phyloP scores from a whole-genome alignment of 2,329 filamentous ascomycete species.

The Pezicula neosporulosa region DNA sequence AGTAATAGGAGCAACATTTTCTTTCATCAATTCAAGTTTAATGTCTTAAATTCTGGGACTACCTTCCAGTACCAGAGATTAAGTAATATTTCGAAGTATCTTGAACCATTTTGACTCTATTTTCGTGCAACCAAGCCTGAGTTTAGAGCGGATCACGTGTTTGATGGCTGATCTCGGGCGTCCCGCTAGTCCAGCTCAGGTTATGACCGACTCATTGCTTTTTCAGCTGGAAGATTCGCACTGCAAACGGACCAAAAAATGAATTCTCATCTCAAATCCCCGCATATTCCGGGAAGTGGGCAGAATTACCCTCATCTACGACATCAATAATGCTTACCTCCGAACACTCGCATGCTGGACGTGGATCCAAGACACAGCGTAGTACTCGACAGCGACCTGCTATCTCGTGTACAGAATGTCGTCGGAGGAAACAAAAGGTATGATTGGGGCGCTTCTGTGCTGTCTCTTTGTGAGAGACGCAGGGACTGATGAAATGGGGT shows the following conservation, averaged over 20 bases:
- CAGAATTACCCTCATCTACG: background rate
- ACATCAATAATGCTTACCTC: constrained; percentile 10
- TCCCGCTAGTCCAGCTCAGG: background rate
- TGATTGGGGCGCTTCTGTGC: background rate
- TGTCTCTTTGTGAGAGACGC: background rate
- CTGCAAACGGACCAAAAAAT: background rate
- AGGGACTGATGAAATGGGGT: constrained; percentile 5
- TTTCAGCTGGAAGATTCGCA: background rate
- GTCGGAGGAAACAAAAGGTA: constrained; percentile 22
- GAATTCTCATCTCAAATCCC: too few relatives aligned
- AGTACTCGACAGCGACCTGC: constrained; percentile 15
- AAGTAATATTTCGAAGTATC: too few relatives aligned
- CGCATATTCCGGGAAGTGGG: too few relatives aligned
- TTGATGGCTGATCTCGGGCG: background rate
- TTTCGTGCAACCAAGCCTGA: too few relatives aligned
- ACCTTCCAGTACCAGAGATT: too few relatives aligned
- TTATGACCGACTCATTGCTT: background rate
- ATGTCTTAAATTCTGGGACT: too few relatives aligned
- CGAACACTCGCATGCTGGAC: constrained; percentile 12
- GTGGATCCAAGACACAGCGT: constrained; percentile 7
- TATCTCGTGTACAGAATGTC: constrained; percentile 21
- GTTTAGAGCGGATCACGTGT: background rate
- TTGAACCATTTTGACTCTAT: too few relatives aligned
- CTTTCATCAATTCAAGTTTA: too few relatives aligned
- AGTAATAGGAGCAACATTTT: too few relatives aligned